Conservation (phyloP, 768 basidiomycete species). For the Boletellus emodensis region DNA sequence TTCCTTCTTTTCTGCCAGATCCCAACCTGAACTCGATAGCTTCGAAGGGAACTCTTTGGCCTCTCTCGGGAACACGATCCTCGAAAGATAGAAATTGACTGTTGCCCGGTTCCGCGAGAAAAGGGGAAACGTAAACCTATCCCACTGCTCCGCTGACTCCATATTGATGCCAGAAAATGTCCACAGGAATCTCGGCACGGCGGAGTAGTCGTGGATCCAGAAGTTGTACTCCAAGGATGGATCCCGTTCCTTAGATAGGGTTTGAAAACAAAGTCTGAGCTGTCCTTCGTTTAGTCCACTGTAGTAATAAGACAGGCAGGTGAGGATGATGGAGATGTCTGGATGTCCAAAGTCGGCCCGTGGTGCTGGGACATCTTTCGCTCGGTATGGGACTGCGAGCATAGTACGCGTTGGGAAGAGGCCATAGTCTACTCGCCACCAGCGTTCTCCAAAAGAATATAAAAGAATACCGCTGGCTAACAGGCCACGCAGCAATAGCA, state of each 20-base stretch:
- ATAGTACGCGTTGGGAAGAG: slow-evolving; percentile 2
- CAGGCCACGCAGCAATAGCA: slow-evolving; percentile 32
- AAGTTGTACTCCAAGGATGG: not conserved
- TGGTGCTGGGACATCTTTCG: slow-evolving; percentile 25
- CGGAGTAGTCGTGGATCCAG: not conserved
- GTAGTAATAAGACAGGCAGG: slow-evolving; percentile 22
- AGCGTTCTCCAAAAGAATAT: slow-evolving; percentile 14
- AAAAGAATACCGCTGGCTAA: slow-evolving; percentile 20
- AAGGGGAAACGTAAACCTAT: not conserved
- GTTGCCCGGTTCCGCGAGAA: not conserved
- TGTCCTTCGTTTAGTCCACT: slow-evolving; percentile 16
- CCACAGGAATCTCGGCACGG: not conserved
- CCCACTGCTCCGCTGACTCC: not conserved
- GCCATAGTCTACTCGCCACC: slow-evolving; percentile 29
- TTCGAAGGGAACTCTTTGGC: not conserved
- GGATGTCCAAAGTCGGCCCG: slow-evolving; percentile 27
- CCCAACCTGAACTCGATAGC: not conserved
- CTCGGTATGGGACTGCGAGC: slow-evolving; percentile 27
- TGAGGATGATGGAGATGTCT: slow-evolving; percentile 18
- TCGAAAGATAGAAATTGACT: not conserved
- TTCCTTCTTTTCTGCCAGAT: not conserved
- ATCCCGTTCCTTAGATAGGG: not conserved
- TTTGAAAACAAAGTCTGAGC: slow-evolving; percentile 14
- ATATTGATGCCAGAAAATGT: not conserved
- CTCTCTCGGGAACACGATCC: not conserved